A percentile compares a stretch with the other conserved stretches of the same genome.
phyloP scores from a whole-genome alignment of 176 grass and related monocot species.

The Avena sativa region DNA sequence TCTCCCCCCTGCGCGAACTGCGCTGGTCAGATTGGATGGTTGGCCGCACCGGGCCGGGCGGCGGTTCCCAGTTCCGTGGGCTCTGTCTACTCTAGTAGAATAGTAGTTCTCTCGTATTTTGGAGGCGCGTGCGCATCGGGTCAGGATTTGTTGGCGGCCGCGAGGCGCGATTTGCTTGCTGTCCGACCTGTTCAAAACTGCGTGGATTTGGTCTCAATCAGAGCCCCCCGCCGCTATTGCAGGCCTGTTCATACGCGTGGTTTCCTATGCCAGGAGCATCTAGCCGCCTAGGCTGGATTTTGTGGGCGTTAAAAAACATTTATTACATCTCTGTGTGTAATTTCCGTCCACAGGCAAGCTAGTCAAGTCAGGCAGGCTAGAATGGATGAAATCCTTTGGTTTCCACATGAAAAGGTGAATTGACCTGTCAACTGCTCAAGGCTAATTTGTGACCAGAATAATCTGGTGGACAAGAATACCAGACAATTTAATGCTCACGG shows the following conservation, averaged over 20 bases:
- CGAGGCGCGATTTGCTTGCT: not conserved
- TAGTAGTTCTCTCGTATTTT: not conserved
- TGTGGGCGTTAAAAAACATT: not conserved
- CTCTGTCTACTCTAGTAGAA: not conserved
- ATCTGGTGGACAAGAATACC: not conserved
- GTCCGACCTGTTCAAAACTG: constrained; percentile 39
- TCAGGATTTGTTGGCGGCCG: not conserved
- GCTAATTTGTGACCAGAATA: not conserved
- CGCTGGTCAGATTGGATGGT: not conserved
- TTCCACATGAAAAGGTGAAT: not conserved
- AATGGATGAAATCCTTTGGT: not conserved
- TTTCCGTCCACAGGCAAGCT: not conserved
- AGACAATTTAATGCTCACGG: constrained; percentile 26
- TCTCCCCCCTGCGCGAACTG: not conserved
- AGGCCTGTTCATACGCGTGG: not conserved
- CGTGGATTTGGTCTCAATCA: not conserved
- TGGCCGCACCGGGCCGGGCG: not conserved
- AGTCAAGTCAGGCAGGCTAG: not conserved
- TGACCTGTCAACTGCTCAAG: constrained; percentile 14
- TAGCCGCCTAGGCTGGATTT: not conserved
- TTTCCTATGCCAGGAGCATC: constrained; percentile 12
- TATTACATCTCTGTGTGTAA: not conserved
- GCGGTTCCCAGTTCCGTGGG: not conserved
- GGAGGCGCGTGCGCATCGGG: not conserved
- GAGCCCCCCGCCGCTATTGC: not conserved